Evolutionary conservation across 2,329 filamentous ascomycete species (phyloP).

Genomic region (Colletotrichum gloeosporioides): DNA sequence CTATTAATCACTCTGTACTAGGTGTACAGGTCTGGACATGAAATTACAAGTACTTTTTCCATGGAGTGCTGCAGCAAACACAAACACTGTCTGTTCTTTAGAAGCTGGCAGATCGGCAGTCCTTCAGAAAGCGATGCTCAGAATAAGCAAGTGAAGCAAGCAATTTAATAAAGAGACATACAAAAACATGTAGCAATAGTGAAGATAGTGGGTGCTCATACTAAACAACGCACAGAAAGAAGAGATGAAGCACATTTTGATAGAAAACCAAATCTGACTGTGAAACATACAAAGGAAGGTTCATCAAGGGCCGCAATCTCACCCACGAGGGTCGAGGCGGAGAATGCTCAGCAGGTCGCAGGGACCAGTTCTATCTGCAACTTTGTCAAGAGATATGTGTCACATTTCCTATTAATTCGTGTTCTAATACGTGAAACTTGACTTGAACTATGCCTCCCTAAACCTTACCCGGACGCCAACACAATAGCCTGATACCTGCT

Average conservation of each 20-base stretch:
- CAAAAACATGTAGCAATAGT: not conserved
- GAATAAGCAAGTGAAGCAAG: not conserved
- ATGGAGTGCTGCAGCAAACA: not conserved
- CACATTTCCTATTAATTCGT: not conserved
- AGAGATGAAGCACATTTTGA: not conserved
- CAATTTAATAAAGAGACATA: not conserved
- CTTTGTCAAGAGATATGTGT: not conserved
- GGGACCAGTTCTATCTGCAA: not conserved
- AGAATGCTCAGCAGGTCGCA: not conserved
- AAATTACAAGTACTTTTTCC: not conserved
- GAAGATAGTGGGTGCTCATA: not conserved
- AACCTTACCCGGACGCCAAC: constrained; percentile 21
- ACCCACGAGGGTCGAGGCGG: not conserved
- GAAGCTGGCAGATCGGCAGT: not conserved
- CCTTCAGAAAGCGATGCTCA: not conserved
- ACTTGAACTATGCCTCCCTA: constrained; percentile 4
- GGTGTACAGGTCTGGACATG: not conserved
- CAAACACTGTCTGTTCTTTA: not conserved
- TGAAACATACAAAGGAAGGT: not conserved
- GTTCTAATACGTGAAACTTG: not conserved
- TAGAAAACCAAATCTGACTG: not conserved
- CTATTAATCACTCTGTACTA: not conserved
- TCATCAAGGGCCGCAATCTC: not conserved
- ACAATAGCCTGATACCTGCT: constrained; percentile 8
- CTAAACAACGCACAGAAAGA: not conserved